Evolutionary conservation across 352 stramenopile species (phyloP).

Genomic region (Globisporangium middletonii): DNA sequence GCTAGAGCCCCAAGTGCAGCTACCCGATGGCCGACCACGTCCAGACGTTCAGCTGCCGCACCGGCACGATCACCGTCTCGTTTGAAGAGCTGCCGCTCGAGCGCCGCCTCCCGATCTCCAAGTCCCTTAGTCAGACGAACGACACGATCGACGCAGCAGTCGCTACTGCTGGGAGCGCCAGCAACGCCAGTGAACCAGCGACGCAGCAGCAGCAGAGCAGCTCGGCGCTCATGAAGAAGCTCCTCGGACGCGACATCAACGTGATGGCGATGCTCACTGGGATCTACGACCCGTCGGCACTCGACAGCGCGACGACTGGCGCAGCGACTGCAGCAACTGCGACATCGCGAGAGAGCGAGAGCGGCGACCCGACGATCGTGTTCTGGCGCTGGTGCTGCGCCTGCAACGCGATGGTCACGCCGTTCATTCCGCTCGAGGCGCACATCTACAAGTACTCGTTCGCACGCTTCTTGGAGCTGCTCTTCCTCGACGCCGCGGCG

Average conservation of each 20-base stretch:
- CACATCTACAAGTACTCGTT: conserved; percentile 97
- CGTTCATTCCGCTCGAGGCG: conserved; percentile 83
- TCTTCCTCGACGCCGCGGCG: conserved; percentile 86
- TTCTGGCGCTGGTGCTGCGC: conserved; percentile 97
- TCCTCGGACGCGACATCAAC: conserved; percentile 35
- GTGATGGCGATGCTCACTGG: conserved; percentile 34
- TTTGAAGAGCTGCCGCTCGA: conserved; percentile 78
- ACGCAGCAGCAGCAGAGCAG: conserved; percentile 3
- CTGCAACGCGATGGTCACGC: conserved; percentile 91
- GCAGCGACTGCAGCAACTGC: conserved; percentile 9
- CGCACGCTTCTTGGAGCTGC: conserved; percentile 96
- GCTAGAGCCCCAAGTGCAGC: conserved; percentile 72
- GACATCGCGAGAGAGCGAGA: conserved; percentile 16
- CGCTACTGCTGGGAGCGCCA: neutral
- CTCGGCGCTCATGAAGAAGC: conserved; percentile 18
- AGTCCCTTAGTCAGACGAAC: conserved; percentile 32
- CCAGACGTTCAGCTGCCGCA: conserved; percentile 70
- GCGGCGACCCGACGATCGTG: conserved; percentile 68
- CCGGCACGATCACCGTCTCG: conserved; percentile 70
- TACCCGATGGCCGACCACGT: conserved; percentile 80
- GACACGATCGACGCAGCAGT: conserved; percentile 13
- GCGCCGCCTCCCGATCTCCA: conserved; percentile 29
- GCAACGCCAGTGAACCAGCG: conserved; percentile 1
- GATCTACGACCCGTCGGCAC: conserved; percentile 21
- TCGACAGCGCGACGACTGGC: conserved; percentile 1